Evolutionary conservation across 768 basidiomycete species (phyloP).

Genomic region (Tricholoma terreum): DNA sequence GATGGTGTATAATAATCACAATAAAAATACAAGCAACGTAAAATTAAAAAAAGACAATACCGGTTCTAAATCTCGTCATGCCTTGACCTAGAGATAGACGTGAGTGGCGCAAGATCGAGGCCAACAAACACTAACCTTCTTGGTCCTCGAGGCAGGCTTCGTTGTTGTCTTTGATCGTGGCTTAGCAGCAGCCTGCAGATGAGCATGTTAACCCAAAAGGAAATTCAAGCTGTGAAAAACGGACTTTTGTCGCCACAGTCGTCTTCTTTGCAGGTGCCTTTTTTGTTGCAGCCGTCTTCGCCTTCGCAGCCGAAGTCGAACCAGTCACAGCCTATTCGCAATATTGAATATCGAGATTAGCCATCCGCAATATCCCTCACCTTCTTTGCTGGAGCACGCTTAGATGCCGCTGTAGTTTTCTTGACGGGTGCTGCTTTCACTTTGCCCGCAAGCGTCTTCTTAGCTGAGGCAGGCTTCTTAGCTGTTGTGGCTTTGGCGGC

Average conservation of each 20-base stretch:
- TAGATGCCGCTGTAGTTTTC: conserved; percentile 40
- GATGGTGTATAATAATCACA: conserved; percentile 13
- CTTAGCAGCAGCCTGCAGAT: conserved; percentile 26
- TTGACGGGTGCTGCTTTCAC: conserved; percentile 30
- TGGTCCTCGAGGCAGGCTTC: conserved; percentile 27
- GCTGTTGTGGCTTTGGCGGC: conserved; percentile 17
- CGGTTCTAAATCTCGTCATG: not conserved
- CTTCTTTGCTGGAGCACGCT: conserved; percentile 63
- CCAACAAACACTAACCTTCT: conserved; percentile 23
- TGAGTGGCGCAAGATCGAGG: conserved; percentile 1
- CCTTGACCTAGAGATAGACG: not conserved
- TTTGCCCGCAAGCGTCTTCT: conserved; percentile 20
- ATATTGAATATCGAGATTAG: too few relatives aligned
- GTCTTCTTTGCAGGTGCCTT: conserved; percentile 36
- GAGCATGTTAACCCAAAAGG: not conserved
- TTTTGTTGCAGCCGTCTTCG: conserved; percentile 36
- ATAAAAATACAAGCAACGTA: conserved; percentile 22
- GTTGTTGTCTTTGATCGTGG: conserved; percentile 26
- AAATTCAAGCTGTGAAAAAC: conserved; percentile 7
- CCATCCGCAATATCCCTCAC: conserved; percentile 26
- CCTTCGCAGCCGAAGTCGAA: conserved; percentile 38
- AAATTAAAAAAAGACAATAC: conserved; percentile 12
- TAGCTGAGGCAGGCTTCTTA: conserved; percentile 22
- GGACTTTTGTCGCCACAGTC: conserved; percentile 29
- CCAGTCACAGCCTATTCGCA: conserved; percentile 50